Evolutionary conservation across 1,284 basidiomycete species (phyloP).

Genomic region (Phellopilus nigrolimitatus): DNA sequence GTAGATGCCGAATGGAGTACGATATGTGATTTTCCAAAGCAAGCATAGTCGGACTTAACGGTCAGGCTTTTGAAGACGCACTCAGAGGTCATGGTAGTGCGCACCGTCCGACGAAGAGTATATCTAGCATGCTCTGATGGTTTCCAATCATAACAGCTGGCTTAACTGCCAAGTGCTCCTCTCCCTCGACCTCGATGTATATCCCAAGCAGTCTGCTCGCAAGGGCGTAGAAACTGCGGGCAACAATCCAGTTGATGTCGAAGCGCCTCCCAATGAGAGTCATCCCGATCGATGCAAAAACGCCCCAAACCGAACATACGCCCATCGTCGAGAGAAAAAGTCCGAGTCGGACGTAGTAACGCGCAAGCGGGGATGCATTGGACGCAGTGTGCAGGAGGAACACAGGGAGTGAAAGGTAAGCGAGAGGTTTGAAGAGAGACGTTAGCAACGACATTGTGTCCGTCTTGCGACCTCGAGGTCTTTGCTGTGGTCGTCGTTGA

Average conservation of each 20-base stretch:
- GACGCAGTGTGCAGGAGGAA: slow-evolving; percentile 57
- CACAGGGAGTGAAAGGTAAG: slow-evolving; percentile 66
- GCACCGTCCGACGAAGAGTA: slow-evolving; percentile 79
- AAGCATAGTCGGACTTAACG: slow-evolving; percentile 27
- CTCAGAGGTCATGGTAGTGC: slow-evolving; percentile 24
- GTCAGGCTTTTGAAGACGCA: background rate
- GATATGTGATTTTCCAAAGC: background rate
- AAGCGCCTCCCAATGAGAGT: slow-evolving; percentile 67
- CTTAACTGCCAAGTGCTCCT: slow-evolving; percentile 67
- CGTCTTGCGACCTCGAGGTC: background rate
- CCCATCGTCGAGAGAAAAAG: slow-evolving; percentile 76
- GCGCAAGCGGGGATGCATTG: slow-evolving; percentile 46
- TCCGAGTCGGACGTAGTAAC: slow-evolving; percentile 71
- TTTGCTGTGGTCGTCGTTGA: slow-evolving; percentile 1
- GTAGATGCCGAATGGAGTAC: slow-evolving; percentile 39
- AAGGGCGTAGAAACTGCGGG: slow-evolving; percentile 77
- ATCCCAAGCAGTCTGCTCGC: slow-evolving; percentile 67
- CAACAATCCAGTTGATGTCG: slow-evolving; percentile 86
- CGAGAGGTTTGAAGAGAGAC: slow-evolving; percentile 59
- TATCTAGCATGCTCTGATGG: slow-evolving; percentile 92
- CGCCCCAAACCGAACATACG: slow-evolving; percentile 72
- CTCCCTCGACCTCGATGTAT: slow-evolving; percentile 78
- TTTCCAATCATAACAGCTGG: slow-evolving; percentile 84
- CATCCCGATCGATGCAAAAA: slow-evolving; percentile 69
- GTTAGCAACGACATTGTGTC: slow-evolving; percentile 59